These are phyloP conservation scores for Cladosporium sp. DNA, from an alignment of 2,329 filamentous ascomycete genomes.

Conservation along the genomic window DNA sequence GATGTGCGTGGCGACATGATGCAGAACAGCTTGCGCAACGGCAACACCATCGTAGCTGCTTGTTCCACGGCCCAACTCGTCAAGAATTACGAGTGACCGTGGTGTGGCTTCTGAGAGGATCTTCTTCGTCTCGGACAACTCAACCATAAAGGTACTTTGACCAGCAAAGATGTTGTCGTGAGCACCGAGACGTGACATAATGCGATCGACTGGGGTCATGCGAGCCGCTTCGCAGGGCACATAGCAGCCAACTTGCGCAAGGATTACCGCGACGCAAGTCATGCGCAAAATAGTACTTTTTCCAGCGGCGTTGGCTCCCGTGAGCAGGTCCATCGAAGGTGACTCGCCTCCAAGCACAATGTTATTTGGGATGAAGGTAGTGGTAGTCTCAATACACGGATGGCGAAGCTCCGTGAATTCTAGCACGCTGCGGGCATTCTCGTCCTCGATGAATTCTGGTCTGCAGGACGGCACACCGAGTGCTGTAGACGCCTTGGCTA, in stretches of 20 bases:
- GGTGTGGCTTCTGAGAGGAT: constrained; percentile 93
- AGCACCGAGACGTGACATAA: constrained; percentile 96
- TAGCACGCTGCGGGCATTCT: constrained; percentile 70
- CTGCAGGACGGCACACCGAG: constrained; percentile 86
- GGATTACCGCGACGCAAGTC: constrained; percentile 95
- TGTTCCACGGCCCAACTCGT: constrained; percentile 92
- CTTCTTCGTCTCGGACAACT: constrained; percentile 96
- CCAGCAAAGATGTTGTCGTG: constrained; percentile 99
- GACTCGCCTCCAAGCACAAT: constrained; percentile 78
- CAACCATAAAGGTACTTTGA: constrained; percentile 97
- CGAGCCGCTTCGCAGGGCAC: constrained; percentile 79
- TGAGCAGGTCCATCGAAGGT: constrained; percentile 85
- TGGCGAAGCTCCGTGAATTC: constrained; percentile 91
- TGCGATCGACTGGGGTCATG: constrained; percentile 89
- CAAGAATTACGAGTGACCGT: constrained; percentile 90
- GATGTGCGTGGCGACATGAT: constrained; percentile 89
- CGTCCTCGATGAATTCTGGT: constrained; percentile 80
- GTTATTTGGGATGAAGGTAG: constrained; percentile 96
- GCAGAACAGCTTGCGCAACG: constrained; percentile 94
- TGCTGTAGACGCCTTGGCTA: constrained; percentile 82
- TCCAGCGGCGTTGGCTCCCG: constrained; percentile 93
- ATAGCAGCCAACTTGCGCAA: constrained; percentile 94
- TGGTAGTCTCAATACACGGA: constrained; percentile 86
- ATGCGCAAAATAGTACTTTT: constrained; percentile 96
- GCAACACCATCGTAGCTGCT: constrained; percentile 95